phyloP scores from a whole-genome alignment of 2,329 filamentous ascomycete genomes.

The Ascochyta viciae-villosae region DNA sequence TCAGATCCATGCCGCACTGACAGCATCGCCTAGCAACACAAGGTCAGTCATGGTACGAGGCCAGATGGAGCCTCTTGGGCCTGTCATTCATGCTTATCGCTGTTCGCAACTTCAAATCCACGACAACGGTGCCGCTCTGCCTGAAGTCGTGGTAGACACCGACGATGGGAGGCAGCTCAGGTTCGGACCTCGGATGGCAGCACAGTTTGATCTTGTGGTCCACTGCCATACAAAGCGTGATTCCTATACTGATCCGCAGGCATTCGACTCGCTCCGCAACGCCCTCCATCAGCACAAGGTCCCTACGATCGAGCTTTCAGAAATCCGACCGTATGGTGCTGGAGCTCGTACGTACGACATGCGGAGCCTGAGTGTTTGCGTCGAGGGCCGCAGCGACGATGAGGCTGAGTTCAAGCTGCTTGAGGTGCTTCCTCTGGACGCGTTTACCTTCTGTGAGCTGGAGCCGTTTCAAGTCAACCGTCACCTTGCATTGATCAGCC shows the following conservation, averaged over 20 bases:
- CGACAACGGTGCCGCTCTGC: conserved; percentile 18
- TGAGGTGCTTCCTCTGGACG: conserved; percentile 44
- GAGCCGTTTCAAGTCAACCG: conserved; percentile 48
- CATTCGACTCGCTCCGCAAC: conserved; percentile 31
- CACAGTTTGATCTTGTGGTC: conserved; percentile 41
- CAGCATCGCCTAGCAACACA: conserved; percentile 39
- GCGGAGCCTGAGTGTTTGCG: conserved; percentile 36
- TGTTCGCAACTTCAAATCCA: conserved; percentile 29
- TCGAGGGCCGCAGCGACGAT: conserved; percentile 39
- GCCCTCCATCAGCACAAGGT: conserved; percentile 34
- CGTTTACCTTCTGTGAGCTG: conserved; percentile 42
- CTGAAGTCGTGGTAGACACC: not conserved
- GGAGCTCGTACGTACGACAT: conserved; percentile 28
- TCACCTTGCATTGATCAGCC: conserved; percentile 45
- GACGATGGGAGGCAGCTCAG: conserved; percentile 36
- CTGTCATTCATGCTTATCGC: conserved; percentile 39
- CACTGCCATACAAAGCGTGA: conserved; percentile 35
- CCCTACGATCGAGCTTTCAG: conserved; percentile 42
- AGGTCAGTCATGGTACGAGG: conserved; percentile 46
- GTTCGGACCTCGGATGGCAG: conserved; percentile 21
- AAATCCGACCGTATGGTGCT: conserved; percentile 36
- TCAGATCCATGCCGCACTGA: conserved; percentile 43
- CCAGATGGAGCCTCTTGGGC: conserved; percentile 41
- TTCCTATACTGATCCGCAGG: conserved; percentile 20
- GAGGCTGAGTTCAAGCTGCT: conserved; percentile 33